Percentiles rank a stretch among this genome's conserved stretches.
These are phyloP conservation scores for Mortierella sp. DNA, from an alignment of 371 early-diverging fungal genomes.

Conservation along the genomic window DNA sequence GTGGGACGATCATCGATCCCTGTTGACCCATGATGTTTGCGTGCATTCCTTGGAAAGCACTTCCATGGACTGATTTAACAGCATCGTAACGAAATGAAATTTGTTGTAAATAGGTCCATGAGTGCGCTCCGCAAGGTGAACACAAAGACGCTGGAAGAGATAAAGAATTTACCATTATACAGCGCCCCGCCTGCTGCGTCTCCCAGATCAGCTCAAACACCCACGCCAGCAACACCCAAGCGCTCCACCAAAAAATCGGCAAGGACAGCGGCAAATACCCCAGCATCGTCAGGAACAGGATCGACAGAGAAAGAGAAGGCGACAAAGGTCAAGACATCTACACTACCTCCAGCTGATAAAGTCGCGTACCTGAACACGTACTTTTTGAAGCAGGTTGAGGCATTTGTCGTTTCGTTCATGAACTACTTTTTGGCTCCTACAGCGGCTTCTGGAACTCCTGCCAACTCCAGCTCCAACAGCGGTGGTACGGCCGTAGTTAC, in stretches of 20 bases:
- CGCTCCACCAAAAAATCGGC: conserved; percentile 16
- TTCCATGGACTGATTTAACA: background rate
- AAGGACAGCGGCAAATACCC: conserved; percentile 14
- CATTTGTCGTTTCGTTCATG: conserved; percentile 43
- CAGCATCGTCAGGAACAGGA: background rate
- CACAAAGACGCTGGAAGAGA: conserved; percentile 47
- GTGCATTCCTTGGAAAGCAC: background rate
- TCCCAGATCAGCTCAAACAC: conserved; percentile 24
- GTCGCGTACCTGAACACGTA: conserved; percentile 39
- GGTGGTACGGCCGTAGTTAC: conserved; percentile 3
- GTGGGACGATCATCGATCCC: background rate
- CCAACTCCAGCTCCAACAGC: background rate
- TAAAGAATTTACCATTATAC: conserved; percentile 35
- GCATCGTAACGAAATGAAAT: background rate
- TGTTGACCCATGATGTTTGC: background rate
- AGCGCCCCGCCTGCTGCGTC: conserved; percentile 18
- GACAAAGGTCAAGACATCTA: conserved; percentile 8
- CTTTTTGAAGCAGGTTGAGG: conserved; percentile 44
- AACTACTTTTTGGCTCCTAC: conserved; percentile 36
- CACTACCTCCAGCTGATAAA: conserved; percentile 30
- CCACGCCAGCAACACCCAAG: conserved; percentile 23
- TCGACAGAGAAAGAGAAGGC: conserved; percentile 19
- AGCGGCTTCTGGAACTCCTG: conserved; percentile 2
- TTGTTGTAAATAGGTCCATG: conserved; percentile 18
- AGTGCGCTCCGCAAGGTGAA: conserved; percentile 35